Base-by-base conservation (phyloP, 1,139 yeast species). In the Geotrichum fermentans region DNA sequence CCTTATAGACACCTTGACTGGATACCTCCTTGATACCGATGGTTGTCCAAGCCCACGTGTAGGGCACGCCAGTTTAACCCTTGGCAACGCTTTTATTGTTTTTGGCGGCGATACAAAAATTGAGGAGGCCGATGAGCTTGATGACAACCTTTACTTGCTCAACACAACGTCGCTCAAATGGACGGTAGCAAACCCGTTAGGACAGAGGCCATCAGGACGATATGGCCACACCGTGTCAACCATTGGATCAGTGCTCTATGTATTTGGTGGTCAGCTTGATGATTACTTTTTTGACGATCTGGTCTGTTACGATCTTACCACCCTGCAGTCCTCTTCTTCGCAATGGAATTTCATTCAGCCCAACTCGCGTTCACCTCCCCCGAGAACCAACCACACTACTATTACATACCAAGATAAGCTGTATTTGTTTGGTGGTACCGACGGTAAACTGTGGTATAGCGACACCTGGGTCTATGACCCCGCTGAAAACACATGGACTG, bases 51-150 rank as follows among this genome's bases (percentile, higher is more conserved):
- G 96, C 17, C 97, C 98, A 26, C 80, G 98, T 59, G 97, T 92
- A 4, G 97, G 98, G 1, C 99, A 94, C 66, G 88, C 97, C 1
- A 78, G 95, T 2, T 85, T 92, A 20, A 74, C 92, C 32, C 83
- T 95, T 56, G 98, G 98, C 13, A 92, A 90, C 63, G 98, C 98
- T 0, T 92, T 84, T 61, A 89, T 92, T 42, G 80, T 92, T 20
- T 92, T 87, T 69, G 98, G 97, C 40, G 99, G 99, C 60, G 98
- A 92, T 63, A 92, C 97, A 1, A 88, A 85, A 59, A 85, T 92
- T 30, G 89, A 85, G 58, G 79, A 79, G 53, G 74, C 73, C 30
- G 80, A 80, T 54, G 90, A 89, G 2, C 78, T 83, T 56, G 89
- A 95, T 60, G 97, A 90, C 66, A 88, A 90, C 65, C 73, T 92